Base-by-base conservation (phyloP, 75 land plant species). In the Pinus taeda region DNA sequence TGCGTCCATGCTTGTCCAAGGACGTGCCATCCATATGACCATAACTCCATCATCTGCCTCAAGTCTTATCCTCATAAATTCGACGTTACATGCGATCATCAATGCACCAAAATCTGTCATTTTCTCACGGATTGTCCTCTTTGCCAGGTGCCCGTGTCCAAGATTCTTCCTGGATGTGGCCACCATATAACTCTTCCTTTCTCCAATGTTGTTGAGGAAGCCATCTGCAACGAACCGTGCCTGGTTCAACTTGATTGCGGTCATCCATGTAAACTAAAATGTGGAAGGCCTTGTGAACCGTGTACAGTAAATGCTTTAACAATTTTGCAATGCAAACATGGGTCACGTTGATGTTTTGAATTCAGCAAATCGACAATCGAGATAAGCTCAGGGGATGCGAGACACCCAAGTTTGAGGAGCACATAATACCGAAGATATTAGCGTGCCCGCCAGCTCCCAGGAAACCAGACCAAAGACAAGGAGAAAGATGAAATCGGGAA, bases 1-100 rank as follows among this genome's bases (percentile, higher is more conserved):
- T 81, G 82, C 55, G 79, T 79, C 45, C 82, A 76, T 76, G 82
- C 49, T 9, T 81, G 82, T 24, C 79, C 82, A 21, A 81, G 67
- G 70, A 66, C 73, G 49, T 81, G 79, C 33, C 82, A 81, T 57
- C 82, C 82, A 37, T 80, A 73, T 21, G 26, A 33, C 21, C 82
- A 81, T 20, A 72, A 81, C 13, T 36, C 29, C 12, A 59, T 81
- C 20, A 36, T 75, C 26, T 81, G 82, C 55, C 79, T 63, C 9
- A 81, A 81, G 30, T 14, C 45, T 3, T 81, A 62, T 71, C 59
- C 56, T 4, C 29, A 65, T 7, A 57, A 62, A 55, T 61, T 29
- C 11, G 49, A 37, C 4, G 26, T 3, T 24, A 2, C 56, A 33
- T 81, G 82, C 6, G 49, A 22, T 8, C 82, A 79, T 57, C 36